Evolutionary conservation across 2,329 filamentous ascomycete genomes (phyloP).

Genomic region (Neonectria sp.): DNA sequence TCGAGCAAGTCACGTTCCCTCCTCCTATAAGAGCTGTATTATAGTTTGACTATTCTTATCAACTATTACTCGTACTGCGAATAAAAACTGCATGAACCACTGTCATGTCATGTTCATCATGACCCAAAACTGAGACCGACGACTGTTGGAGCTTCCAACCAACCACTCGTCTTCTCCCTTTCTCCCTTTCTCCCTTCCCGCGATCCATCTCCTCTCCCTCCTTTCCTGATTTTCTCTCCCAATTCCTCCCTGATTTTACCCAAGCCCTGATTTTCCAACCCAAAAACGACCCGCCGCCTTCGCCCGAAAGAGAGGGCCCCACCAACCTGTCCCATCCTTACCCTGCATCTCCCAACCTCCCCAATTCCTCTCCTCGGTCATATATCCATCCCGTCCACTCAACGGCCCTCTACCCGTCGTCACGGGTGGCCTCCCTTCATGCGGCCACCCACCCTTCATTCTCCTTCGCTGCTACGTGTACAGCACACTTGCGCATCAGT

Average conservation of each 20-base stretch:
- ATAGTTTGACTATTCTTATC: neutral
- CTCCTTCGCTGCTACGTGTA: slow-evolving; percentile 30
- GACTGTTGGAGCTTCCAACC: neutral
- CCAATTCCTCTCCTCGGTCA: slow-evolving; percentile 32
- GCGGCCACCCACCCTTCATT: slow-evolving; percentile 40
- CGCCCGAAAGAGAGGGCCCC: neutral
- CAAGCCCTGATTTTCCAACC: neutral
- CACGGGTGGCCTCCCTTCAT: slow-evolving; percentile 45
- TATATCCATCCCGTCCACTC: slow-evolving; percentile 36
- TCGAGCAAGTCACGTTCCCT: neutral
- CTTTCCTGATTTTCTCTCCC: neutral
- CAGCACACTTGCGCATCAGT: neutral
- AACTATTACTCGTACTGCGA: too few species aligned
- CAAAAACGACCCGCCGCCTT: neutral
- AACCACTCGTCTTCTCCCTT: neutral
- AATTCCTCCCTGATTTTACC: neutral
- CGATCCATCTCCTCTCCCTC: neutral
- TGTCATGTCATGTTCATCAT: neutral
- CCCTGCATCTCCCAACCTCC: slow-evolving; percentile 46
- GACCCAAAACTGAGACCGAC: neutral
- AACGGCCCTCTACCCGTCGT: slow-evolving; percentile 29
- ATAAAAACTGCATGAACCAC: slow-evolving; percentile 1
- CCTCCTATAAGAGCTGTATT: neutral
- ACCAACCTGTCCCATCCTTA: slow-evolving; percentile 23
- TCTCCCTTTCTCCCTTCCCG: too few species aligned